These are phyloP conservation scores for Mortierella polycephala DNA, from an alignment of 371 early-diverging fungal species.

Conservation along the genomic window DNA sequence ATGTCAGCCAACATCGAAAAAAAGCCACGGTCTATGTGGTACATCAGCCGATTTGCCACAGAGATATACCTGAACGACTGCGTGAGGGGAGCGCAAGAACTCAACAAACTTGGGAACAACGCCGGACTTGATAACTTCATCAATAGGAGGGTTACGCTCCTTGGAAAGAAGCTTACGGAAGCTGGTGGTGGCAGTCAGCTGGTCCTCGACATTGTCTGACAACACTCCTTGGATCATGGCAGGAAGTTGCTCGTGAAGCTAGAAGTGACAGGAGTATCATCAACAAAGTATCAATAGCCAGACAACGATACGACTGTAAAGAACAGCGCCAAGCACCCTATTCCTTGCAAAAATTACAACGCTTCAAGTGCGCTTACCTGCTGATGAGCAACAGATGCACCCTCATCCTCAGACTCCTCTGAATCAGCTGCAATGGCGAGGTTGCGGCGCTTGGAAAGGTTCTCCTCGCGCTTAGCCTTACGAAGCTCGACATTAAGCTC, in stretches of 20 bases:
- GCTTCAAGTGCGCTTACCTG: conserved; percentile 57
- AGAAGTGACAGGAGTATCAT: conserved; percentile 8
- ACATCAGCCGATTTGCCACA: neutral
- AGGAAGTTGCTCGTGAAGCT: conserved; percentile 75
- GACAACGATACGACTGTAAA: no score
- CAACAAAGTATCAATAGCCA: neutral
- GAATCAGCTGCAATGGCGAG: conserved; percentile 65
- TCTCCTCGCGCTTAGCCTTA: conserved; percentile 96
- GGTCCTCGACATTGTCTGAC: conserved; percentile 80
- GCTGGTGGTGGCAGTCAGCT: conserved; percentile 87
- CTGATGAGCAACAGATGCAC: conserved; percentile 58
- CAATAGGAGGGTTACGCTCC: conserved; percentile 98
- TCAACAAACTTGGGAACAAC: conserved; percentile 97
- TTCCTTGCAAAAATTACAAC: neutral
- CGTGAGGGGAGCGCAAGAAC: conserved; percentile 84
- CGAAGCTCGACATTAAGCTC: conserved; percentile 95
- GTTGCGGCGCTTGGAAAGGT: conserved; percentile 93
- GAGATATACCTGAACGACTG: conserved; percentile 84
- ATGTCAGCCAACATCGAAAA: neutral
- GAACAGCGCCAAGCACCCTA: neutral
- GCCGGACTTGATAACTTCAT: conserved; percentile 94
- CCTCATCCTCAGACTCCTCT: conserved; percentile 88
- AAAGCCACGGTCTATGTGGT: neutral
- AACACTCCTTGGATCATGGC: conserved; percentile 80
- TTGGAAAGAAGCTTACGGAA: conserved; percentile 98